Percentiles rank a stretch among this genome's conserved stretches.
Conservation (phyloP, 257 asterid species). For the Petunia secreta region DNA sequence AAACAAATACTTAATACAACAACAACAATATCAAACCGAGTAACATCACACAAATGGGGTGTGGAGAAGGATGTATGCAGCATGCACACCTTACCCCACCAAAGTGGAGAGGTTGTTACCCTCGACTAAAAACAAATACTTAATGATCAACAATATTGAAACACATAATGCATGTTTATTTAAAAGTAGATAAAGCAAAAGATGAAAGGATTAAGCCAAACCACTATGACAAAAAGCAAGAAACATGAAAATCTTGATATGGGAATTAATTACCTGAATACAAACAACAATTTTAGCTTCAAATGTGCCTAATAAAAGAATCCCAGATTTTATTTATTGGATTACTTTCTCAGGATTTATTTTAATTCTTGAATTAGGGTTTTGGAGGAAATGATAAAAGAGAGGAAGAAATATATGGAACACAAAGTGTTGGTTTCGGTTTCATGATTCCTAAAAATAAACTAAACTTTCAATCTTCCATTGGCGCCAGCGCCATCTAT, state of each 20-base stretch:
- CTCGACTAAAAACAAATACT: too few relatives aligned
- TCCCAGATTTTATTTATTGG: neutral
- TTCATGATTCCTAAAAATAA: neutral
- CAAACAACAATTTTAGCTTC: neutral
- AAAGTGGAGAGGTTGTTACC: too few relatives aligned
- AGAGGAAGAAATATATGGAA: constrained; percentile 11
- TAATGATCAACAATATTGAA: too few relatives aligned
- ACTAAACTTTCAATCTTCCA: neutral
- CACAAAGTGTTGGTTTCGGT: neutral
- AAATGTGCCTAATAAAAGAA: neutral
- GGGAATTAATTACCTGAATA: constrained; percentile 13
- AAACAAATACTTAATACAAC: neutral
- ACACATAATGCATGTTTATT: neutral
- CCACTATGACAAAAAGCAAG: neutral
- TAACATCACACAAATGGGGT: too few relatives aligned
- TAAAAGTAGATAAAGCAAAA: neutral
- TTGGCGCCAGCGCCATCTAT: neutral
- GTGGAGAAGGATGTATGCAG: too few relatives aligned
- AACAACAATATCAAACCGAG: neutral
- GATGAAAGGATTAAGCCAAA: neutral
- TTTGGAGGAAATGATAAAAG: neutral
- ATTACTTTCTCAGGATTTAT: constrained; percentile 2
- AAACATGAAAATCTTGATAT: neutral
- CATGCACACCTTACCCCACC: too few relatives aligned
- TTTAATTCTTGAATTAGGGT: constrained; percentile 3